Conservation (phyloP, 208 protist species). For the Trypanosoma cruzi region DNA sequence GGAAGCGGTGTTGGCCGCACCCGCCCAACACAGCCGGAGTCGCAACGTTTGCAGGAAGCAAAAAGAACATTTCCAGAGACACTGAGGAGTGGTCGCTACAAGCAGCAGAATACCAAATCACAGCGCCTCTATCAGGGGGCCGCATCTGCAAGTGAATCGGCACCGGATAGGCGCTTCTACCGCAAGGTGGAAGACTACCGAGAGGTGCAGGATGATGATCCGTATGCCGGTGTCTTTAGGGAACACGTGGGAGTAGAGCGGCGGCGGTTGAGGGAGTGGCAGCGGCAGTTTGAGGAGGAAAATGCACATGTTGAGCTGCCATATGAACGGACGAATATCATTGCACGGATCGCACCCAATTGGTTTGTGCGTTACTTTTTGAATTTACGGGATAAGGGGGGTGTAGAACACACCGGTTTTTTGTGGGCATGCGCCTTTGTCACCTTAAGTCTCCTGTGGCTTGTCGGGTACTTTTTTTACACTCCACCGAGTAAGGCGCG, state of each 20-base stretch:
- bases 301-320: constrained; percentile 80
- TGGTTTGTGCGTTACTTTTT: constrained; percentile 89
- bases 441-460: constrained; percentile 31
- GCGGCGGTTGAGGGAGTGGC: constrained; percentile 79
- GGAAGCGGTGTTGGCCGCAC: not conserved
- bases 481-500: constrained; percentile 61
- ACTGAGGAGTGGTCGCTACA: constrained; percentile 75
- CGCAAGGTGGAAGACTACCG: constrained; percentile 58
- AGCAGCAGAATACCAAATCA: constrained; percentile 57
- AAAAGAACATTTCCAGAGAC: constrained; percentile 69
- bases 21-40: constrained; percentile 51
- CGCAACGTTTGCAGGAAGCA: constrained; percentile 47
- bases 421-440: constrained; percentile 35
- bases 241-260: constrained; percentile 52
- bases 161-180: constrained; percentile 72
- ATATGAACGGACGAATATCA: constrained; percentile 80
- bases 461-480: constrained; percentile 76
- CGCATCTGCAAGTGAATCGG: constrained; percentile 8
- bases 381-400: constrained; percentile 74
- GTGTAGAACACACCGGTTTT: constrained; percentile 50
- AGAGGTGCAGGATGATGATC: constrained; percentile 76
- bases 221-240: constrained; percentile 71
- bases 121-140: constrained; percentile 54
- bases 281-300: constrained; percentile 88
- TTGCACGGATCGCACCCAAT: constrained; percentile 75